phyloP scores from a whole-genome alignment of 78 protist genomes.

The Blattamonas nauphoetae region DNA sequence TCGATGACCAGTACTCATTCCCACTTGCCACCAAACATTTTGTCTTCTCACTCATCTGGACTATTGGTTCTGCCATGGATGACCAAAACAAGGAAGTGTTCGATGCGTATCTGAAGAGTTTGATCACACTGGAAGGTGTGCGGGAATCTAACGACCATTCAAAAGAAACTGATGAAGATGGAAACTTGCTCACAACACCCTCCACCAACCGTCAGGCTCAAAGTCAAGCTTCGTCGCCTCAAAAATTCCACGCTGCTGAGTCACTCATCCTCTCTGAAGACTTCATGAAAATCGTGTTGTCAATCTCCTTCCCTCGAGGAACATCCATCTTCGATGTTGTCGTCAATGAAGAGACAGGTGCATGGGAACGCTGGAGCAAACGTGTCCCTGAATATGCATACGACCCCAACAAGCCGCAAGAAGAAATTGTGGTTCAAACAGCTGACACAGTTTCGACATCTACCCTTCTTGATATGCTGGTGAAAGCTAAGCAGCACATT shows the following conservation, averaged over 20 bases:
- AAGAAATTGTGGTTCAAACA: slow-evolving; percentile 43
- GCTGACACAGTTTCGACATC: slow-evolving; percentile 27
- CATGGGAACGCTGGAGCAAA: background rate
- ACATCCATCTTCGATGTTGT: background rate
- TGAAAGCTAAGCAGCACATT: background rate
- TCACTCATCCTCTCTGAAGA: background rate
- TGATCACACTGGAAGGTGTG: background rate
- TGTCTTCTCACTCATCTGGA: slow-evolving; percentile 36
- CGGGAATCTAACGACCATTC: background rate
- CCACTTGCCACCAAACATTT: background rate
- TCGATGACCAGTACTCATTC: background rate
- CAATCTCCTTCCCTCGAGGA: background rate
- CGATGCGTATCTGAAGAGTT: background rate
- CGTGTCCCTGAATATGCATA: background rate
- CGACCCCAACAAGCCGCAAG: slow-evolving; percentile 23
- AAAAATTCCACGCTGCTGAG: background rate
- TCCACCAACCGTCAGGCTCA: background rate
- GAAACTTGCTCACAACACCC: background rate
- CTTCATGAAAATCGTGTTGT: background rate
- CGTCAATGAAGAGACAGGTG: background rate
- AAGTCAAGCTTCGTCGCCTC: too few relatives aligned
- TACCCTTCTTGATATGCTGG: slow-evolving; percentile 15
- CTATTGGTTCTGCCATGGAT: slow-evolving; percentile 27
- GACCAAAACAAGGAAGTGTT: background rate
- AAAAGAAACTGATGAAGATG: too few relatives aligned